Conservation (phyloP, 2,329 filamentous ascomycete genomes). For the Penicillium corylophilum region DNA sequence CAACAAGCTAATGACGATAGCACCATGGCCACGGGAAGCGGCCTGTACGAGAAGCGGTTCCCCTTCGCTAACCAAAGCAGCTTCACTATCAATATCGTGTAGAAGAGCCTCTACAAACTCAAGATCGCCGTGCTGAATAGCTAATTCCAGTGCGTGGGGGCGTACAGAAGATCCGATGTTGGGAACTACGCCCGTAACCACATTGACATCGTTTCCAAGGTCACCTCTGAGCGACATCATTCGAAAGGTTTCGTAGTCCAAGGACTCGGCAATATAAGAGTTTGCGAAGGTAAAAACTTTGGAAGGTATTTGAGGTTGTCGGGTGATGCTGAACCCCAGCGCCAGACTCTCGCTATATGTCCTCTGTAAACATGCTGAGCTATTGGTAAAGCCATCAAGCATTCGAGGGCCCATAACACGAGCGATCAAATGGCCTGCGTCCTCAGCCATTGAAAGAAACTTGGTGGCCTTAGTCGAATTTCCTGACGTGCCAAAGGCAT, state of each 20-base stretch:
- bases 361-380: neutral
- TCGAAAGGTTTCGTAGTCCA: slow-evolving; percentile 1
- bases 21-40: slow-evolving; percentile 1
- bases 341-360: slow-evolving; percentile 7
- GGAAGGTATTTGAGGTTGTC: neutral
- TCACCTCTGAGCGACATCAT: neutral
- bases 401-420: slow-evolving; percentile 5
- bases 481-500: slow-evolving; percentile 11
- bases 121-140: slow-evolving; percentile 6
- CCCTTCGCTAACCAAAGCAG: neutral
- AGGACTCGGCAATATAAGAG: neutral
- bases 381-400: neutral
- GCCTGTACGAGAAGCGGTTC: slow-evolving; percentile 1
- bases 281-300: neutral
- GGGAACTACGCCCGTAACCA: neutral
- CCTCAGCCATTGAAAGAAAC: slow-evolving; percentile 7
- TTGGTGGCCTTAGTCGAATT: slow-evolving; percentile 2
- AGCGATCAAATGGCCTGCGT: slow-evolving; percentile 5
- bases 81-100: neutral
- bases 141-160: slow-evolving; percentile 1
- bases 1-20: slow-evolving; percentile 1
- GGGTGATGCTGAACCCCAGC: neutral
- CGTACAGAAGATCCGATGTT: neutral
- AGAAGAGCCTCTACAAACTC: neutral
- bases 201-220: neutral